A percentile compares a stretch with the other conserved stretches of the same genome.
These are phyloP conservation scores for Silene uniflora DNA, from an alignment of 148 eudicot genomes.

Conservation along the genomic window DNA sequence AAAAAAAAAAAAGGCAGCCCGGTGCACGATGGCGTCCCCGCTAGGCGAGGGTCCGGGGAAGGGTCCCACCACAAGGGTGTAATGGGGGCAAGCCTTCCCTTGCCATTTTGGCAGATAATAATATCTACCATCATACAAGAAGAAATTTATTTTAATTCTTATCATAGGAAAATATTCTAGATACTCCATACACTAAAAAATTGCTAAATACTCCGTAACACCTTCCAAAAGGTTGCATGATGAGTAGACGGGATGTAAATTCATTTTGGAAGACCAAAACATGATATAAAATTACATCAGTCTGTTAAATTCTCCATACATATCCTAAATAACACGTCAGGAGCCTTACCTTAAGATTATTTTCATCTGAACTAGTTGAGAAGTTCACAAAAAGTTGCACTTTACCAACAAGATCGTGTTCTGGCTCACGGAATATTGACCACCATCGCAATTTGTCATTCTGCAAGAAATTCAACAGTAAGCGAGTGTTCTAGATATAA, in stretches of 20 bases:
- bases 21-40: too few species aligned
- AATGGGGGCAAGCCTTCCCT: too few species aligned
- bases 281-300: neutral
- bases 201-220: neutral
- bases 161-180: neutral
- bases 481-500: constrained; percentile 5
- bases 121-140: neutral
- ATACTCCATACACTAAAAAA: neutral
- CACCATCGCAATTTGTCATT: constrained; percentile 96
- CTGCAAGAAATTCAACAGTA: constrained; percentile 40
- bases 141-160: neutral
- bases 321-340: neutral
- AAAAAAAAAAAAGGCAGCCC: too few species aligned
- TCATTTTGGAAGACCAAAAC: neutral
- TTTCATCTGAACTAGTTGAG: constrained; percentile 72
- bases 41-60: too few species aligned
- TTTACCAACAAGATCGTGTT: constrained; percentile 92
- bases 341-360: constrained; percentile 52
- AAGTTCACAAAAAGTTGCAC: constrained; percentile 70
- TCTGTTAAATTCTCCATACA: neutral
- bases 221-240: neutral
- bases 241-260: neutral
- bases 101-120: too few species aligned
- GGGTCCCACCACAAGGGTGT: too few species aligned
- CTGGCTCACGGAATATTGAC: constrained; percentile 87